Percentiles rank a stretch among this genome's conserved stretches.
Evolutionary conservation across 148 eudicot species (phyloP).

Genomic region (Arbutus unedo): DNA sequence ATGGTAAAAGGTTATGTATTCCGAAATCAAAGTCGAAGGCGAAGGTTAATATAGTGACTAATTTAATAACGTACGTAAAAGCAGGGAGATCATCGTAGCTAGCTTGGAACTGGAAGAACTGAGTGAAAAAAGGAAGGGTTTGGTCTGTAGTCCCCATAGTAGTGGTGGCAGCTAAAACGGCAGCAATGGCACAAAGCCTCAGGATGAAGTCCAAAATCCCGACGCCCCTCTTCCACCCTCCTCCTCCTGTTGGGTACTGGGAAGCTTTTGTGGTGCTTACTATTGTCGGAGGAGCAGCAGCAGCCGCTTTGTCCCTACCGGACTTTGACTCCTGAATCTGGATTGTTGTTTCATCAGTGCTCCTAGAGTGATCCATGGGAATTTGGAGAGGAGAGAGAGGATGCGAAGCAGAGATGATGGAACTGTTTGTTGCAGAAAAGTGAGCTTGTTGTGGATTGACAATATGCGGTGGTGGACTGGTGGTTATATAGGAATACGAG

Average conservation of each 20-base stretch:
- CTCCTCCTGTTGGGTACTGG: neutral
- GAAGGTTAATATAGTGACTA: neutral
- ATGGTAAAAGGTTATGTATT: no score
- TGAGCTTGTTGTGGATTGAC: neutral
- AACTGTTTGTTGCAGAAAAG: neutral
- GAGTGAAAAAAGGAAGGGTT: slow-evolving; percentile 69
- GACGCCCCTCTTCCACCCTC: slow-evolving; percentile 11
- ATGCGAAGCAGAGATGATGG: neutral
- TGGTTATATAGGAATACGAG: neutral
- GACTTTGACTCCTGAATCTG: neutral
- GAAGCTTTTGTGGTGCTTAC: neutral
- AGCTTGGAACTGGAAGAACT: slow-evolving; percentile 77
- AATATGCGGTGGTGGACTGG: neutral
- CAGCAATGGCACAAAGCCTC: slow-evolving; percentile 37
- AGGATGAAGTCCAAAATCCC: slow-evolving; percentile 26
- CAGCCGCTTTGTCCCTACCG: neutral
- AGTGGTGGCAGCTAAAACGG: slow-evolving; percentile 57
- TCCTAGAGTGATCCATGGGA: neutral
- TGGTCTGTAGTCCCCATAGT: slow-evolving; percentile 12
- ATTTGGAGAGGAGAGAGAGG: neutral
- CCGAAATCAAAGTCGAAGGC: no score
- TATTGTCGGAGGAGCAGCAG: neutral
- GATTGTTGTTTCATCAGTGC: neutral
- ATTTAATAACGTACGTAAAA: slow-evolving; percentile 40
- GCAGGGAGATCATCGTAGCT: slow-evolving; percentile 69